Conservation (phyloP, 306 rosid genomes). For the Mimosa bimucronata region DNA sequence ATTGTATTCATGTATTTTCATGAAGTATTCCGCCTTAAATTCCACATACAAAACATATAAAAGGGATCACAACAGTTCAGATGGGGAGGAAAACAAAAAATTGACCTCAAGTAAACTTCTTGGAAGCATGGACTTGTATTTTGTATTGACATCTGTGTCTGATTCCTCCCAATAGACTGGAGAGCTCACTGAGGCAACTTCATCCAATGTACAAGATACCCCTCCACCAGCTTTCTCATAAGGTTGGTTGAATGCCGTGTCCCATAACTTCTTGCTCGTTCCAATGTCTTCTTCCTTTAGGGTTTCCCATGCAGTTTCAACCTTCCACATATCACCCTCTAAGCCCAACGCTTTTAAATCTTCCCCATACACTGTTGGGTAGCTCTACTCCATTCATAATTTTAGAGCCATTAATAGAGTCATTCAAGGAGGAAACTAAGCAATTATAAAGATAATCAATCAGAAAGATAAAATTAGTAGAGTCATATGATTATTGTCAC, state of each 20-base stretch:
- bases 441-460: too few species aligned
- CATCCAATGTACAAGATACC: slow-evolving; percentile 40
- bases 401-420: not conserved
- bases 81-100: not conserved
- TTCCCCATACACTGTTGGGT: slow-evolving; percentile 76
- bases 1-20: slow-evolving; percentile 12
- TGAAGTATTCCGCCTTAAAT: slow-evolving; percentile 10
- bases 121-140: slow-evolving; percentile 77
- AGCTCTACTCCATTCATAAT: slow-evolving; percentile 63
- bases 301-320: slow-evolving; percentile 55
- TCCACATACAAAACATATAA: not conserved
- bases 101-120: slow-evolving; percentile 84
- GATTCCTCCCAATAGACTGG: slow-evolving; percentile 73
- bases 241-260: slow-evolving; percentile 72
- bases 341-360: slow-evolving; percentile 71
- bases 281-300: slow-evolving; percentile 58
- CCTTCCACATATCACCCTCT: slow-evolving; percentile 60
- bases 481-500: not conserved
- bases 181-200: slow-evolving; percentile 35
- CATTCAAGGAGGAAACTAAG: too few species aligned
- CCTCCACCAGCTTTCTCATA: slow-evolving; percentile 95
- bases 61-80: not conserved
- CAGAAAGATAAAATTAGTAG: not conserved
- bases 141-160: slow-evolving; percentile 66
- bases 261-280: slow-evolving; percentile 81